phyloP scores from a whole-genome alignment of 2,329 filamentous ascomycete species.

The Alternaria burnsii region DNA sequence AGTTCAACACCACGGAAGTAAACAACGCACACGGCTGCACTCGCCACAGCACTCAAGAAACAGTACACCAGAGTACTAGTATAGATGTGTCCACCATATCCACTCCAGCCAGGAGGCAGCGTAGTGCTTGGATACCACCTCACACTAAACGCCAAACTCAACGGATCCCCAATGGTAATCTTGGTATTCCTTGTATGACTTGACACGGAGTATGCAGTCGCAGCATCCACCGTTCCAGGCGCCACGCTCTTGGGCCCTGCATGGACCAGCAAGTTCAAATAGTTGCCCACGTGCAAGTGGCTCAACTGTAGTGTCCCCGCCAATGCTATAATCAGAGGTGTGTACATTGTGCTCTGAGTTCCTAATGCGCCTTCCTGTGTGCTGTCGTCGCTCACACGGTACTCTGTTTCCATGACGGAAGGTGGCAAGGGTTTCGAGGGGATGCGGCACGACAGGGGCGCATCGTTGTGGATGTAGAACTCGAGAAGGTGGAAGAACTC shows the following conservation, averaged over 20 bases:
- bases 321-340: slow-evolving; percentile 86
- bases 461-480: slow-evolving; percentile 98
- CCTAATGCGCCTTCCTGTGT: slow-evolving; percentile 49
- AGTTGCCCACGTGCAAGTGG: slow-evolving; percentile 85
- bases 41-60: slow-evolving; percentile 56
- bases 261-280: slow-evolving; percentile 88
- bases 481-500: slow-evolving; percentile 88
- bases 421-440: slow-evolving; percentile 73
- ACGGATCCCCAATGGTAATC: slow-evolving; percentile 85
- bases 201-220: slow-evolving; percentile 84
- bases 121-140: slow-evolving; percentile 84
- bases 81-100: slow-evolving; percentile 61
- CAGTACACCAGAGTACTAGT: slow-evolving; percentile 61
- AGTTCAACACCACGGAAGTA: slow-evolving; percentile 64
- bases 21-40: slow-evolving; percentile 61
- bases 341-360: slow-evolving; percentile 60
- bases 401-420: slow-evolving; percentile 43
- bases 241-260: slow-evolving; percentile 61
- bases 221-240: slow-evolving; percentile 85
- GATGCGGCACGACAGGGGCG: slow-evolving; percentile 88
- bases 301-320: slow-evolving; percentile 87
- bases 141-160: slow-evolving; percentile 81
- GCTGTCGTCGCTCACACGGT: slow-evolving; percentile 50
- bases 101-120: slow-evolving; percentile 67
- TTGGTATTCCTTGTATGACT: slow-evolving; percentile 65